Percentiles rank a stretch among this genome's conserved stretches.
These are phyloP conservation scores for Pleurotus eryngii DNA, from an alignment of 768 basidiomycete species.

Conservation along the genomic window DNA sequence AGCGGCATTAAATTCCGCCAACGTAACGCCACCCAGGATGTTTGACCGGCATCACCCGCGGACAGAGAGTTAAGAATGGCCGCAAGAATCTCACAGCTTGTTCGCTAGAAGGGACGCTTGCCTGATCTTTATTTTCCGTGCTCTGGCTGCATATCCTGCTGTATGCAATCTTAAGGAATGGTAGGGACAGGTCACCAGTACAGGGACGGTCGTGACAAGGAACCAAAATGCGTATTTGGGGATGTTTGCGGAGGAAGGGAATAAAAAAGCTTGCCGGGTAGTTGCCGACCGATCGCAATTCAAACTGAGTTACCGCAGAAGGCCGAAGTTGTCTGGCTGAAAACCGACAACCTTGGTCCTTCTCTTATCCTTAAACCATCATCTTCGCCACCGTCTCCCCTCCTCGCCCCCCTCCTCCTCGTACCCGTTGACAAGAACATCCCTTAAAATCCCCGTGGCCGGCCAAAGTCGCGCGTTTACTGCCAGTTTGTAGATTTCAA, in stretches of 20 bases:
- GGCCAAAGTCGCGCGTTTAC: neutral
- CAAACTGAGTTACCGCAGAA: constrained; percentile 10
- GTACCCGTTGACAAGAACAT: constrained; percentile 5
- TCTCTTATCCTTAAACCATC: constrained; percentile 11
- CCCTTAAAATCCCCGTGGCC: too few relatives aligned
- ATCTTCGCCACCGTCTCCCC: constrained; percentile 7
- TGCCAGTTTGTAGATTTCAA: constrained; percentile 14
- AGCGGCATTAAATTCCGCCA: constrained; percentile 1
- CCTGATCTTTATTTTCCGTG: too few relatives aligned
- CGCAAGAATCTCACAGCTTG: too few relatives aligned
- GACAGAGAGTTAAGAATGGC: neutral
- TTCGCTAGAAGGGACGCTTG: too few relatives aligned
- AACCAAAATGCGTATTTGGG: neutral
- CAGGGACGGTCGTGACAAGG: too few relatives aligned
- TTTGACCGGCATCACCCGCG: neutral
- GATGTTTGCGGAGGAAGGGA: constrained; percentile 3
- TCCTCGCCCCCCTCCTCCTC: constrained; percentile 8
- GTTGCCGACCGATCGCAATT: constrained; percentile 9
- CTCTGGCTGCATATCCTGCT: too few relatives aligned
- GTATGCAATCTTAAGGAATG: too few relatives aligned
- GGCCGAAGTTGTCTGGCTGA: constrained; percentile 1
- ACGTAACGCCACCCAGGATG: neutral
- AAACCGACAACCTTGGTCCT: neutral
- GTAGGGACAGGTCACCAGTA: too few relatives aligned
- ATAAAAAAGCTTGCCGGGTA: constrained; percentile 8